Base-by-base conservation (phyloP, 192 early-diverging fungal genomes). In the Coemansia sp. region DNA sequence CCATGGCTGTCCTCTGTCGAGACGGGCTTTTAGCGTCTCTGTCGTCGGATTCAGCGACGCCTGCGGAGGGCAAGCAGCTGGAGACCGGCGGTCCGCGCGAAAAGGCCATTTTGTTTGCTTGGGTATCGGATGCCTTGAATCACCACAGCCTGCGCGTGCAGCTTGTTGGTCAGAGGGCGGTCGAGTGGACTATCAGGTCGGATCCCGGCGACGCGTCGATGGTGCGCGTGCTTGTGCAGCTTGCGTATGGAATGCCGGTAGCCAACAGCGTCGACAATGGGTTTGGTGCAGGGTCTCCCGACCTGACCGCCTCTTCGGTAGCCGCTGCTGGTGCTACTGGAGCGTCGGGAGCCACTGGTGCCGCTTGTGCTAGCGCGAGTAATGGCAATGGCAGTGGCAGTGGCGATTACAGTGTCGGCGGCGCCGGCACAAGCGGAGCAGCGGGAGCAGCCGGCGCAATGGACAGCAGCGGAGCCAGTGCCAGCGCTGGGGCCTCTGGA, bases 1-100 rank as follows among this genome's bases (percentile, higher is more conserved):
- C 93, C 3, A 96, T 99, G 95, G 87, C 94, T 4, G 84, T 87
- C 1, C 81, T 99, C 42, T 92, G 90, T 55, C 68, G 71, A 18
- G 66, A 55, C 61, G 60, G 36, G 2, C 22, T 36, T 7, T 14
- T 32, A 39, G 42, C 19, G 2, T 7, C 36, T 7, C 10, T 32
- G 49, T 35, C 19, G 2, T 7, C 36, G 23, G 34, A 51, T 0
- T 27, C 62, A 13, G 48, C 53, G 1, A 16, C 55, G 7, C 23
- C 25, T 7, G 56, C 51, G 1, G 71, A 55, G 13, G 58, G 27
- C 22, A 49, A 50, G 45, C 29, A 42, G 46, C 45, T 50, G 34
- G 69, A 78, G 53, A 51, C 75, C 27, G 67, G 74, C 30, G 78
- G 77, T 11, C 77, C 72, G 6, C 77, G 77, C 19, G 77, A 80